Base-by-base conservation (phyloP, 2,329 filamentous ascomycete species). In the Chaetoscypha palmicola region DNA sequence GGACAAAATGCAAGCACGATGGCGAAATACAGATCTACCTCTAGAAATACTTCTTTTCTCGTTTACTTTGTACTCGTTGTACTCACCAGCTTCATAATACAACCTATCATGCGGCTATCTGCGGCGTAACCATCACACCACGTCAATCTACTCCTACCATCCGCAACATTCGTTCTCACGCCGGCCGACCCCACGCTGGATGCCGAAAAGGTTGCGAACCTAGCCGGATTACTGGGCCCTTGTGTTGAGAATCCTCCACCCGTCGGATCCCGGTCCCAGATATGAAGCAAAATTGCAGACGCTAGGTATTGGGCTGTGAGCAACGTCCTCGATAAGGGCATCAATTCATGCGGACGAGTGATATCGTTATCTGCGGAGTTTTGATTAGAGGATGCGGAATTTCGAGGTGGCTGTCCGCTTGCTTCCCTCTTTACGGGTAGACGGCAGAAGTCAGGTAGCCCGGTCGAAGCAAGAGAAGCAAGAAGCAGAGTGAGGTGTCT, bases 1-100 rank as follows among this genome's bases (percentile, higher is more conserved):
- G 23, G 19, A 26, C 17, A 19, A 19, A 32, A 26, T 12, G 23
- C 40, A 38, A 44, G 51, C 49, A 50, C 38, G 43, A 45, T 47
- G 49, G 45, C 51, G 47, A 51, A 41, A 36, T 38, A 48, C 51
- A 53, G 45, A 53, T 51, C 38, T 50, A 10, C 28, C 22, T 32
- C 31, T 26, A 39, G 26, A 26, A 33, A 5, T 31, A 37, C 28
- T 28, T 31, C 34, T 21, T 12, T 35, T 33, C 36, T 36, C 24
- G 28, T 45, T 39, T 41, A 12, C 12, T 28, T 28, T 28, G 31
- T 49, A 20, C 20, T 21, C 38, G 40, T 38, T 41, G 39, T 38
- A 20, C 46, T 36, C 31, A 32, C 24, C 7, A 12, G 24, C 7
- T 12, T 38, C 31, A 31, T 40, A 42, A 32, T 28, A n/a, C 32